These are phyloP conservation scores for Aplosporella prunicola DNA, from an alignment of 2,329 filamentous ascomycete genomes.

Conservation along the genomic window DNA sequence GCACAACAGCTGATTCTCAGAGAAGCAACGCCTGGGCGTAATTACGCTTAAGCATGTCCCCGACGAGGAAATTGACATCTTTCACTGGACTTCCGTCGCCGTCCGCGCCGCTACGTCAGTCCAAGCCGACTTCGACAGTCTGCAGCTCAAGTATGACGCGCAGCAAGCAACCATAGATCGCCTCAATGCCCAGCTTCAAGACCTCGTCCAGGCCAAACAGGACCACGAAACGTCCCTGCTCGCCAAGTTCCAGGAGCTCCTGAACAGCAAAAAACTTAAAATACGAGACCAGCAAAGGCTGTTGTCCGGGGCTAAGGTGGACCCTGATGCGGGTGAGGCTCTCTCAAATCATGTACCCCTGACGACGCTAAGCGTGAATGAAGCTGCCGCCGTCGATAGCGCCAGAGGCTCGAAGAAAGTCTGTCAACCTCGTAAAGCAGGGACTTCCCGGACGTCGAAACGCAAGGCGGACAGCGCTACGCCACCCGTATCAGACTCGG, in stretches of 20 bases:
- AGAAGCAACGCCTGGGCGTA: conserved; percentile 58
- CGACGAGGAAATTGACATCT: conserved; percentile 52
- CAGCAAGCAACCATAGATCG: conserved; percentile 49
- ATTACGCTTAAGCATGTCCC: conserved; percentile 49
- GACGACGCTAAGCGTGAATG: background rate
- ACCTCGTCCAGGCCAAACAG: conserved; percentile 56
- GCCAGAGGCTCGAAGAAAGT: conserved; percentile 15
- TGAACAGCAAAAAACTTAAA: conserved; percentile 74
- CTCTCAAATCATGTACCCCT: background rate
- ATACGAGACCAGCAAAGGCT: conserved; percentile 64
- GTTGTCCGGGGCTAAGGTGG: conserved; percentile 45
- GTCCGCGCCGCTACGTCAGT: conserved; percentile 41
- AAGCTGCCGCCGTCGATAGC: conserved; percentile 23
- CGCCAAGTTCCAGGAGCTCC: conserved; percentile 57
- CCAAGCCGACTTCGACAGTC: conserved; percentile 34
- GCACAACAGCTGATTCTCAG: background rate
- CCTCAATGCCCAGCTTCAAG: conserved; percentile 54
- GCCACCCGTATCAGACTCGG: conserved; percentile 16
- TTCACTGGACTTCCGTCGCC: conserved; percentile 60
- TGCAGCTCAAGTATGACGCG: conserved; percentile 34
- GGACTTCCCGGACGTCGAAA: conserved; percentile 25
- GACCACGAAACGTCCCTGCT: conserved; percentile 58
- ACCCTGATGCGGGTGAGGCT: conserved; percentile 21
- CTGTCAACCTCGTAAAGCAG: conserved; percentile 20
- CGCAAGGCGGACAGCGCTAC: conserved; percentile 22